These are phyloP conservation scores for Talaromyces liani DNA, from an alignment of 495 filamentous ascomycete genomes.

Conservation along the genomic window DNA sequence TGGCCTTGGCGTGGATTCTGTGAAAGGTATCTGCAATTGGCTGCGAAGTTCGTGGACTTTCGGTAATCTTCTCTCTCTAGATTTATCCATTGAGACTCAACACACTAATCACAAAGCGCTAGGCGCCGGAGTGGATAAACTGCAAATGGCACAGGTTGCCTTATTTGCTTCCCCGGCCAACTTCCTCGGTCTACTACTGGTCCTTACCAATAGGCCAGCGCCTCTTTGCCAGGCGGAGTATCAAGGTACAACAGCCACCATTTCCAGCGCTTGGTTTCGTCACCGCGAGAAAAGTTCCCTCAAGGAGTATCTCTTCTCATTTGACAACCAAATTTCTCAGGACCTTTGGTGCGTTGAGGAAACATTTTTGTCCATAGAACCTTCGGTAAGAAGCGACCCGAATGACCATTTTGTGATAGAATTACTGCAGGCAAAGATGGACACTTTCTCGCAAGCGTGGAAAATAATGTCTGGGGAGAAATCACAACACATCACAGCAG, in stretches of 20 bases:
- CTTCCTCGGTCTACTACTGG: conserved; percentile 28
- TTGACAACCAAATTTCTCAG: conserved; percentile 16
- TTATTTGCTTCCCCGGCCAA: conserved; percentile 33
- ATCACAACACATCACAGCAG: conserved; percentile 36
- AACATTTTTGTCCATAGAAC: conserved; percentile 14
- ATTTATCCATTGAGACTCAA: neutral
- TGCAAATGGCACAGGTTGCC: conserved; percentile 34
- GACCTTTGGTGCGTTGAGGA: conserved; percentile 22
- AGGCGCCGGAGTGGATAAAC: conserved; percentile 30
- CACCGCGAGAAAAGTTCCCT: conserved; percentile 25
- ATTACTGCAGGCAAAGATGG: conserved; percentile 36
- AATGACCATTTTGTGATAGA: conserved; percentile 39
- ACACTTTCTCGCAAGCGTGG: conserved; percentile 39
- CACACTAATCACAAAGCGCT: conserved; percentile 12
- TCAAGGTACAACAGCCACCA: conserved; percentile 19
- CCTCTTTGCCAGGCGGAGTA: conserved; percentile 13
- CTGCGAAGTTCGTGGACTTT: conserved; percentile 71
- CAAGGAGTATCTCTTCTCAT: conserved; percentile 30
- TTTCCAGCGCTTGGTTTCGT: conserved; percentile 31
- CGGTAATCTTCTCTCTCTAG: conserved; percentile 32
- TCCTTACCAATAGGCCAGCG: conserved; percentile 33
- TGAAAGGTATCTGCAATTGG: conserved; percentile 70
- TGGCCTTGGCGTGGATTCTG: conserved; percentile 53
- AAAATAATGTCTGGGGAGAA: conserved; percentile 28
- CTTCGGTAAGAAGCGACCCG: conserved; percentile 22